phyloP scores from a whole-genome alignment of 2,329 filamentous ascomycete species.

The Cordyceps cicadae region DNA sequence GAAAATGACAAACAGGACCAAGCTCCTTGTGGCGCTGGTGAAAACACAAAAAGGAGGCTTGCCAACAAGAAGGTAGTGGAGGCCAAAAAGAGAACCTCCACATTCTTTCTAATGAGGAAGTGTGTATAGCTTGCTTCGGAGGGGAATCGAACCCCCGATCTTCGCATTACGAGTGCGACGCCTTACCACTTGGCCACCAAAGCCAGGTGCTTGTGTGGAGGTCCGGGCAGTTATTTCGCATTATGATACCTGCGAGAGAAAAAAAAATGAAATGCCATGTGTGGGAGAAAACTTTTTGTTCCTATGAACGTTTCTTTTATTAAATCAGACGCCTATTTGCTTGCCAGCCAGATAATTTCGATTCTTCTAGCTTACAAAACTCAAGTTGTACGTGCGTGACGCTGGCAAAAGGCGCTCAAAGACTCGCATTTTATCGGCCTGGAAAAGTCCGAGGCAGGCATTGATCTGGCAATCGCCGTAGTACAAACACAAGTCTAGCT shows the following conservation, averaged over 20 bases:
- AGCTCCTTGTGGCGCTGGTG: neutral
- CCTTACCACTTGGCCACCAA: conserved; percentile 14
- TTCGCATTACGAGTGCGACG: conserved; percentile 14
- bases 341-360: too few species aligned
- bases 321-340: too few species aligned
- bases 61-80: neutral
- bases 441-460: too few species aligned
- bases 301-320: too few species aligned
- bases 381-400: too few species aligned
- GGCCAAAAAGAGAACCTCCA: neutral
- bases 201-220: conserved; percentile 6
- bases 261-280: neutral
- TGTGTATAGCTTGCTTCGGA: conserved; percentile 4
- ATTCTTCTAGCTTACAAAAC: too few species aligned
- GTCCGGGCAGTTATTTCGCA: neutral
- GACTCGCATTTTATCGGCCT: too few species aligned
- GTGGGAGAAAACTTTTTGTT: neutral
- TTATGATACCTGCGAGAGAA: neutral
- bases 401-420: too few species aligned
- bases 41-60: neutral
- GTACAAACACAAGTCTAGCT: too few species aligned
- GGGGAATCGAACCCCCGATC: conserved; percentile 14
- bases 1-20: neutral
- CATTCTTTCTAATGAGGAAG: too few species aligned
- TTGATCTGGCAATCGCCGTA: too few species aligned